Conservation (phyloP, 2,329 filamentous ascomycete species). For the Cladophialophora exuberans region DNA sequence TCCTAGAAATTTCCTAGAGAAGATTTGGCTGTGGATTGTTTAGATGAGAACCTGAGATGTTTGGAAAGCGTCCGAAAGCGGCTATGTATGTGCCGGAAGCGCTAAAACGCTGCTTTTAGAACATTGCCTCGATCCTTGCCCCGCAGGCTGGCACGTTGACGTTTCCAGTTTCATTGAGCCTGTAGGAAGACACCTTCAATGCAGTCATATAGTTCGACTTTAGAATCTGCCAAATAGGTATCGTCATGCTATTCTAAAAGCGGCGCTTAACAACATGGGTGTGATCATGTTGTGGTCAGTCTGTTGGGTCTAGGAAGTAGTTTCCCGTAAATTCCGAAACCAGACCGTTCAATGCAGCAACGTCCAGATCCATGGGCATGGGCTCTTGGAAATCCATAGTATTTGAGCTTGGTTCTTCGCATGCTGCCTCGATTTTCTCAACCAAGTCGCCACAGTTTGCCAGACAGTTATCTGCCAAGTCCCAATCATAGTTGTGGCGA, state of each 20-base stretch:
- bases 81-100: no score
- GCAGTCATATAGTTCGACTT: no score
- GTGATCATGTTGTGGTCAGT: background rate
- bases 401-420: constrained; percentile 4
- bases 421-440: constrained; percentile 42
- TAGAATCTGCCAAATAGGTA: no score
- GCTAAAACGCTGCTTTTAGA: no score
- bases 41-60: no score
- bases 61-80: no score
- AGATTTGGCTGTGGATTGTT: constrained; percentile 2
- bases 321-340: constrained; percentile 4
- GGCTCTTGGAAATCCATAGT: constrained; percentile 6
- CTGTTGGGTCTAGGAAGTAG: constrained; percentile 8
- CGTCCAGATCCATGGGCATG: constrained; percentile 13
- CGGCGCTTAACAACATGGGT: no score
- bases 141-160: no score
- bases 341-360: constrained; percentile 3
- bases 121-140: no score
- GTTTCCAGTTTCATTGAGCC: no score
- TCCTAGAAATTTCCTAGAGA: constrained; percentile 5
- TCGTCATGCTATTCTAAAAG: no score
- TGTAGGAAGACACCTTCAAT: no score
- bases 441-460: constrained; percentile 53
- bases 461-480: constrained; percentile 56
- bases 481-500: constrained; percentile 49